Conservation (phyloP, 1,284 basidiomycete genomes). For the Vanrija sp. region DNA sequence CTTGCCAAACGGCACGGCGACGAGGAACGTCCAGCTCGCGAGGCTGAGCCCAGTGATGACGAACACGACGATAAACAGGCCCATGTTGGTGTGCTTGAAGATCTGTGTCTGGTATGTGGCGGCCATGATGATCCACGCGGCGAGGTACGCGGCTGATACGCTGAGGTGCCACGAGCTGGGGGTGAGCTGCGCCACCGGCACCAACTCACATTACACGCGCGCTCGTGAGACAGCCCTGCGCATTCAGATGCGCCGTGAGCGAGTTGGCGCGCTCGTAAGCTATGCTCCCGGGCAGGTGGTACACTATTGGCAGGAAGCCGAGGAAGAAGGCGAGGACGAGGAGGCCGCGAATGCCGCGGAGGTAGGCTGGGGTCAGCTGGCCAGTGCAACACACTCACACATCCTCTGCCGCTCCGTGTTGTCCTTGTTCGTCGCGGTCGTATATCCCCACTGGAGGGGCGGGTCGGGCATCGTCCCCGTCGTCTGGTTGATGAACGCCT, state of each 20-base stretch:
- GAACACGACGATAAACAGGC: constrained; percentile 62
- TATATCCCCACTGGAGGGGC: constrained; percentile 68
- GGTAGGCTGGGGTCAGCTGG: neutral
- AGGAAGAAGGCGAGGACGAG: constrained; percentile 65
- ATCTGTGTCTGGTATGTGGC: constrained; percentile 62
- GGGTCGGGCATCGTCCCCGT: constrained; percentile 55
- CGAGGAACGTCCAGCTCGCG: constrained; percentile 32
- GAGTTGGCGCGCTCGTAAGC: constrained; percentile 59
- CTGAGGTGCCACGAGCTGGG: constrained; percentile 64
- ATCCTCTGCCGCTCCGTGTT: constrained; percentile 57
- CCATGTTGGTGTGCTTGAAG: constrained; percentile 60
- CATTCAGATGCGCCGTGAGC: constrained; percentile 64
- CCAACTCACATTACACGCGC: constrained; percentile 59
- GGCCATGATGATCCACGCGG: constrained; percentile 63
- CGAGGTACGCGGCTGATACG: constrained; percentile 57
- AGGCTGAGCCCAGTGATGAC: constrained; percentile 57
- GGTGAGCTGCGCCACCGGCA: neutral
- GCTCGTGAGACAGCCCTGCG: constrained; percentile 66
- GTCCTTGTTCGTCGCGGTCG: constrained; percentile 62
- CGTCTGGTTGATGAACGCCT: constrained; percentile 65
- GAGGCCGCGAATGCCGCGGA: constrained; percentile 59
- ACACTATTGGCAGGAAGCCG: constrained; percentile 63
- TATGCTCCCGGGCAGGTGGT: constrained; percentile 68
- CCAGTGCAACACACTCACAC: constrained; percentile 49
- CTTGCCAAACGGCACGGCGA: constrained; percentile 27